Percentiles rank a stretch among this genome's conserved stretches.
Conservation (phyloP, 2,329 filamentous ascomycete species). For the Aureobasidium sp. region DNA sequence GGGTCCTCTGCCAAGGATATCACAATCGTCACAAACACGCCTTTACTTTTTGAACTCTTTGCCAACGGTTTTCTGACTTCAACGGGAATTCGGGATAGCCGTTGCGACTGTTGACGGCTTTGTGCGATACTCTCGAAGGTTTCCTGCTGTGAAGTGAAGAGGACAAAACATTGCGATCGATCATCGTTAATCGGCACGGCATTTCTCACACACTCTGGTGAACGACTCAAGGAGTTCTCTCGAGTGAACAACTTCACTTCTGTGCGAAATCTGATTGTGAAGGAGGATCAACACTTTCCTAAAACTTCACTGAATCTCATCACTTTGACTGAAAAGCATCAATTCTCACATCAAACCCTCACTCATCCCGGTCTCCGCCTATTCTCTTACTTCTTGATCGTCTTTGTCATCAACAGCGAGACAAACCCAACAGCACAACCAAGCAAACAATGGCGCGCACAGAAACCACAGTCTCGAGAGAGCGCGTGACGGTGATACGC, state of each 20-base stretch:
- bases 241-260: background rate
- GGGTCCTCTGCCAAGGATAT: background rate
- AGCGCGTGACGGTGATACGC: background rate
- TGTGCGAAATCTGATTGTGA: background rate
- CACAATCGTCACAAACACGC: constrained; percentile 1
- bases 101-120: background rate
- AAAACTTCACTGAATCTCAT: background rate
- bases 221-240: background rate
- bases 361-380: background rate
- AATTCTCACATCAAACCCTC: background rate
- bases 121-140: background rate
- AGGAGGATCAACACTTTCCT: background rate
- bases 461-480: background rate
- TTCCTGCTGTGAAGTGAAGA: background rate
- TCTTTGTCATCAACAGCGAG: background rate
- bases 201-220: background rate
- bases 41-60: background rate
- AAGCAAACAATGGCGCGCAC: constrained; percentile 6
- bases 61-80: background rate
- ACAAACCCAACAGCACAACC: background rate
- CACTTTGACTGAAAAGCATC: background rate
- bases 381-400: background rate
- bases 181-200: background rate
- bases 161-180: background rate
- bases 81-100: constrained; percentile 7